Evolutionary conservation across 768 basidiomycete species (phyloP).

Genomic region (Rhodotorula graminis): DNA sequence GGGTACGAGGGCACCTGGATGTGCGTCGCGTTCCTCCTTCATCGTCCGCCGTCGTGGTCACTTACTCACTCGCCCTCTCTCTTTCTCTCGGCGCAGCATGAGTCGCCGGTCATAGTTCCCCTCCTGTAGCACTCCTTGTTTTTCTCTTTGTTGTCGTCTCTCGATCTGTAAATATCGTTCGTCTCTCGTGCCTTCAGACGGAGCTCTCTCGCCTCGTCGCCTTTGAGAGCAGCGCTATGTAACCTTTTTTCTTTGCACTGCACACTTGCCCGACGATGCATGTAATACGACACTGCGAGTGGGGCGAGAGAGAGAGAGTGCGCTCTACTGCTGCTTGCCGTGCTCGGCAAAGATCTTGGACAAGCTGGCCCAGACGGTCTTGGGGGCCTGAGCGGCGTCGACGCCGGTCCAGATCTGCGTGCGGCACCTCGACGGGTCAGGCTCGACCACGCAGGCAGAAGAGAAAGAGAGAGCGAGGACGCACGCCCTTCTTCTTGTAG

Average conservation of each 20-base stretch:
- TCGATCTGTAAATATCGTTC: background rate
- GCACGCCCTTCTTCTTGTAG: slow-evolving; percentile 75
- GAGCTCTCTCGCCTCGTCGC: too few species aligned
- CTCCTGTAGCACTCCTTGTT: background rate
- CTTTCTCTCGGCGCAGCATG: background rate
- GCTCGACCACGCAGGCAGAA: rapidly evolving
- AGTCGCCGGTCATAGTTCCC: background rate
- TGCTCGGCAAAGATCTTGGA: slow-evolving; percentile 37
- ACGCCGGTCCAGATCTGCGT: slow-evolving; percentile 64
- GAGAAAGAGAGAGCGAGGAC: background rate
- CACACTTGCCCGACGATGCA: too few species aligned
- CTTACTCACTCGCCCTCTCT: background rate
- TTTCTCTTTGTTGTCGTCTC: background rate
- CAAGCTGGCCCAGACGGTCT: slow-evolving; percentile 67
- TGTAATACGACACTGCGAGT: too few species aligned
- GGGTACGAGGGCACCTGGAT: slow-evolving; percentile 37
- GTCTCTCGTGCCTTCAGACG: too few species aligned
- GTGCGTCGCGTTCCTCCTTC: background rate
- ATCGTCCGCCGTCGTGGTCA: background rate
- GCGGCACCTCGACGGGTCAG: background rate
- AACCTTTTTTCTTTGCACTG: background rate
- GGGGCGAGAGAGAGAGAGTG: too few species aligned
- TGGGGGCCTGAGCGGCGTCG: slow-evolving; percentile 89
- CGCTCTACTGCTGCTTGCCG: slow-evolving; percentile 30
- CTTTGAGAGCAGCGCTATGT: background rate